A percentile compares a stretch with the other conserved stretches of the same genome.
Conservation (phyloP, 2,329 filamentous ascomycete species). For the Aspergillus neoniger region DNA sequence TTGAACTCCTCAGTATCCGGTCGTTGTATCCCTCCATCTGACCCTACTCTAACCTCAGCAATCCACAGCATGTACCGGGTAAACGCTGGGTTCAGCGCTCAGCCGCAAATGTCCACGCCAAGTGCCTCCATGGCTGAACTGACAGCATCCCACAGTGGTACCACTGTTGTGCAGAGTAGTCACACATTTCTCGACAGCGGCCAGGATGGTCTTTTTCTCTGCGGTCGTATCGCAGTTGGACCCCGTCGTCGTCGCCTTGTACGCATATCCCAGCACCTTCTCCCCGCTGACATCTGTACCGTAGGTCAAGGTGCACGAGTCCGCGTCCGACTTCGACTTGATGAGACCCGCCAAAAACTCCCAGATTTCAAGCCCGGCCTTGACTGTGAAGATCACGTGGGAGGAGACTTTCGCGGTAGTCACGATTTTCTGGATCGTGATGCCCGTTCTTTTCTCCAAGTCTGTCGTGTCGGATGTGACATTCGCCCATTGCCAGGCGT, state of each 20-base stretch:
- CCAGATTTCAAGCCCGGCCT: background rate
- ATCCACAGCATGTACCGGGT: constrained; percentile 10
- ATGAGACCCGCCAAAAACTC: background rate
- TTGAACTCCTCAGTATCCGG: no score
- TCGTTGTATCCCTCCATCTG: no score
- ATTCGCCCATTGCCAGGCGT: background rate
- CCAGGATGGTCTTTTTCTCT: constrained; percentile 4
- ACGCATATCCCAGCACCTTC: constrained; percentile 1
- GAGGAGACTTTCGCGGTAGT: background rate
- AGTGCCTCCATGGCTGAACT: background rate
- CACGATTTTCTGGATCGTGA: background rate
- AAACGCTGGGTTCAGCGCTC: background rate
- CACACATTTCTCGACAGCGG: constrained; percentile 3
- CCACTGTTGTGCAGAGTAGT: background rate
- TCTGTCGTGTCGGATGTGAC: background rate
- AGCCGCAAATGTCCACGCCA: constrained; percentile 3
- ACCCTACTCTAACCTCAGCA: background rate
- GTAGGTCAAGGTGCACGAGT: constrained; percentile 4
- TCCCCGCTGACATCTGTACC: background rate
- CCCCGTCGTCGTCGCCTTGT: constrained; percentile 1
- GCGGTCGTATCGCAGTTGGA: constrained; percentile 4
- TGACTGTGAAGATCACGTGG: background rate
- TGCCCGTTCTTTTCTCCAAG: background rate
- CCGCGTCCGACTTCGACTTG: background rate
- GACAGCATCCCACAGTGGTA: background rate